Evolutionary conservation across 2,329 filamentous ascomycete genomes (phyloP), one percentile per base, ranked within the genome.

Genomic region (Emergomyces pasteurianus): DNA sequence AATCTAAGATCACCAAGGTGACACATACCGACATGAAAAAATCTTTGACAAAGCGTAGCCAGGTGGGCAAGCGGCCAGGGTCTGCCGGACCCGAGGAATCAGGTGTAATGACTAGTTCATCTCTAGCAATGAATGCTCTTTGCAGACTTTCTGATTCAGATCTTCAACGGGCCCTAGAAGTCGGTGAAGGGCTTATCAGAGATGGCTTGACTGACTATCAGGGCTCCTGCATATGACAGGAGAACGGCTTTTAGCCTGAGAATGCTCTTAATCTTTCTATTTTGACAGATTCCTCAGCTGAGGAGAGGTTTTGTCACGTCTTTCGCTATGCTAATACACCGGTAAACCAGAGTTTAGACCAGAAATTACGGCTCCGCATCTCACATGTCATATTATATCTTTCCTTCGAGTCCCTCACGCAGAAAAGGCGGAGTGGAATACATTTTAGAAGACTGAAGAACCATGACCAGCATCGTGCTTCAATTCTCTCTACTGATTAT

Each of bases 271-370:
- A 31, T 6, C 38, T 49, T 58, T 58, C 38, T 47, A 58, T 46
- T 49, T 46, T 47, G 40, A 49, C 40, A 58, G 56, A 38, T 49
- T 58, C 40, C 56, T 58, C 42, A 58, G 42, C 56, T 47, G 42
- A 58, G 56, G 40, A 58, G 56, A 58, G n/a, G 42, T 58, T 58
- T 47, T 58, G 26, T 58, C 42, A 58, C 7, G 21, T 58, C 38
- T 58, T 58, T 58, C 23, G n/a, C 56, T 58, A 58, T 58, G 26
- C 43, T 58, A 47, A 58, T 58, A 58, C 26, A 26, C 56, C 49
- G 18, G 2, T 58, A 46, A 58, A 16, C 42, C 8, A 26, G 42
- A 49, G 38, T 46, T 58, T 26, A 58, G 56, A 58, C 8, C n/a
- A 58, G 36, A 58, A 58, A 58, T 42, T 58, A 23, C 26, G 5